Base-by-base conservation (phyloP, 2,329 filamentous ascomycete species). In the Ceratocystis eucalypticola region DNA sequence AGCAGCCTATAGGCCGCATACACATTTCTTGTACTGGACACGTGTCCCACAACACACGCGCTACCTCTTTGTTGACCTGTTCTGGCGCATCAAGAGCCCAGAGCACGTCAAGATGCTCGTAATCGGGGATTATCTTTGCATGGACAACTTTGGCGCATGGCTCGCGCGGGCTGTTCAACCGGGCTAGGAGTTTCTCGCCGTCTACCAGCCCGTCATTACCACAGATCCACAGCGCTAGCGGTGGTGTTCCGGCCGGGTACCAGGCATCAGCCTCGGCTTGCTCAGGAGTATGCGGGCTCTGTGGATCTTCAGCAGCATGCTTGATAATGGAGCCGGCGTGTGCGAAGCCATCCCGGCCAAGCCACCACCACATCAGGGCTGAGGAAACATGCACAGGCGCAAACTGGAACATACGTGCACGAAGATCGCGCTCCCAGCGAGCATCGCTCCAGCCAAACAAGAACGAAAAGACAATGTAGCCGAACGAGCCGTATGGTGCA, bases 281-380 rank as follows among this genome's bases (percentile, higher is more conserved):
- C 28, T 65, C 45, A 64, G 68, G 61, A n/a, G 69, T 65, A 30
- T 66, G 5, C 61, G 74, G 73, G 48, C 73, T 76, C 63, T 86
- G 83, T 65, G 88, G 77, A 55, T 87, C 84, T 70, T 89, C 86
- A 7, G 82, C 80, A 48, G 83, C 82, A 0, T 91, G 96, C 0
- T 89, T 82, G 5, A 96, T 78, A 64, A 96, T 95, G 72, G 92
- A 96, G 73, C 89, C 90, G 71, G 96, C 90, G 71, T 74, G 75
- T 1, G 80, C 79, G 72, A 96, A 96, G 70, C 91, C 91, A 71
- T 94, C 90, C 3, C 87, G 79, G 0, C 92, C 93, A 0, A 96
- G 81, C 93, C 93, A 96, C 93, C 93, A 97, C 5, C 90, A 82
- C 90, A 96, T 96, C 67, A 86, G 88, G 76, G 96, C 91, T 0